Base-by-base conservation (phyloP, 148 eudicot species). In the Diospyros kaki region DNA sequence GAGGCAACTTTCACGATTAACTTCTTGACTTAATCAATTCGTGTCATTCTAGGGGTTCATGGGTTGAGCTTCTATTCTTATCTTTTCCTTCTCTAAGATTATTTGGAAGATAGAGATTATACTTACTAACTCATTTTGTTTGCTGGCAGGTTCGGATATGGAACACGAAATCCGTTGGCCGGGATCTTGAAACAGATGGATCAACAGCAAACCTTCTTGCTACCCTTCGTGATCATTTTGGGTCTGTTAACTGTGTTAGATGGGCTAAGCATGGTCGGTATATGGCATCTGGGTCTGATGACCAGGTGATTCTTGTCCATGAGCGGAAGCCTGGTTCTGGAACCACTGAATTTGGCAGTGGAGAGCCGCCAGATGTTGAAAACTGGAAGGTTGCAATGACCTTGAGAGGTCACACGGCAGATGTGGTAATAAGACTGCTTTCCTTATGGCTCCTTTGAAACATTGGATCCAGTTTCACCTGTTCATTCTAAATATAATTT, bases 281-380 rank as follows among this genome's bases (percentile, higher is more conserved):
- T 70, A 73, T 95, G 81, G 99, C 99, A 69, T 95, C 99, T 40
- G 99, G 99, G 68, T 95, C 97, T 68, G 97, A 95, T 81, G 99
- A 95, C 69, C 94, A 95, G 83, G 99, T 86, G 64, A 95, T 95
- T 74, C 84, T 84, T 64, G 76, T 95, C 77, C 97, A 95, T 75
- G 98, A 94, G 88, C 86, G 93, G 79, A 92, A 87, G 80, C 97
- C 99, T 55, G 99, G 99, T 78, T 90, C 97, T 13, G 99, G 99
- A 68, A 95, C 97, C 39, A 92, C 96, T 5, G 99, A 95, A 67
- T 95, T 95, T 82, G 99, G 99, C 50, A 95, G 99, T 15, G 97
- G 97, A 70, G 99, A 95, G 78, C 97, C 96, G 55, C 99, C 99
- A 15, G 99, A 92, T 84, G 83, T 95, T 56, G 99, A 95, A 80